Conservation (phyloP, 2,329 filamentous ascomycete species). For the Podosphaera xanthii region DNA sequence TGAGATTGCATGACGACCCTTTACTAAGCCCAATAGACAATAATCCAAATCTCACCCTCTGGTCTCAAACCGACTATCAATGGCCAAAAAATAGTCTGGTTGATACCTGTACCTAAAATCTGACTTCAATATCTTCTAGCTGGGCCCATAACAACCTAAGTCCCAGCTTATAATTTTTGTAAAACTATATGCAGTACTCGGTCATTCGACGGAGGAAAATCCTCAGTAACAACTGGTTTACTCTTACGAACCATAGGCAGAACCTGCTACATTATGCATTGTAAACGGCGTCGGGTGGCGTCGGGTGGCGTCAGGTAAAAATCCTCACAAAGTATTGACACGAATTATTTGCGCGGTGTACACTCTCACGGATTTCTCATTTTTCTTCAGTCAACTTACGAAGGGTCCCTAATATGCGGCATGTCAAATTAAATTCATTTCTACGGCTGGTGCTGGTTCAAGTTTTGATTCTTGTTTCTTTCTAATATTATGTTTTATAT, state of each 20-base stretch:
- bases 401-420: not conserved
- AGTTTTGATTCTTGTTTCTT: not conserved
- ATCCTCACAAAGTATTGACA: not conserved
- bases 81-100: conserved; percentile 41
- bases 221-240: not conserved
- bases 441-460: conserved; percentile 1
- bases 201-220: conserved; percentile 8
- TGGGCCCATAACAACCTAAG: conserved; percentile 8
- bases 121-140: not conserved
- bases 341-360: conserved; percentile 1
- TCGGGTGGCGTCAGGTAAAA: not conserved
- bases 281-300: not conserved
- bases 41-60: conserved; percentile 41
- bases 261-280: not conserved
- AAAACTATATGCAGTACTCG: conserved; percentile 7
- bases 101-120: conserved; percentile 24
- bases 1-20: not conserved
- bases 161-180: conserved; percentile 3
- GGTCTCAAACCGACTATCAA: conserved; percentile 27
- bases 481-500: not conserved
- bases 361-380: not conserved
- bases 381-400: not conserved
- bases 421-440: not conserved
- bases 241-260: not conserved
- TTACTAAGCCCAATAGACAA: conserved; percentile 11